Base-by-base conservation (phyloP, 2,329 filamentous ascomycete species). In the Grosmannia serpens region DNA sequence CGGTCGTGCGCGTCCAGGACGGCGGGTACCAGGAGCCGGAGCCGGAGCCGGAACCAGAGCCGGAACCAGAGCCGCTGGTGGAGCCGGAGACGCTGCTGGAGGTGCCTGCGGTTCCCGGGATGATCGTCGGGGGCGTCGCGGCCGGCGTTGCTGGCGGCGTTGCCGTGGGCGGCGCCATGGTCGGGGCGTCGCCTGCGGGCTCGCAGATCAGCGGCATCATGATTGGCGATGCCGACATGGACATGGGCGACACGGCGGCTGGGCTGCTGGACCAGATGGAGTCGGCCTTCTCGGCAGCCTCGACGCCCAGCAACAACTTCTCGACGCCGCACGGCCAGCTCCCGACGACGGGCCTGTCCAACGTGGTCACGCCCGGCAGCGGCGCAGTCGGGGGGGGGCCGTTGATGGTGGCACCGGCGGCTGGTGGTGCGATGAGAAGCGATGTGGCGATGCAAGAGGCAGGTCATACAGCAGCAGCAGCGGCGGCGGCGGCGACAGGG, bases 1-100 rank as follows among this genome's bases (percentile, higher is more conserved):
- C 81, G 27, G 78, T 92, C 9, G 78, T 82, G 44, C 85, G 89
- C 52, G 79, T 95, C 50, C 84, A 94, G 66, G 87, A 88, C 66
- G 91, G 90, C 54, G 90, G 90, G 2, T 84, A 79, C 62, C 81
- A 90, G 70, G 83, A 89, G 62, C 79, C 79, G 3, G 75, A 79
- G 63, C 75, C 69, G 20, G 65, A 67, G 31, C 65, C 63, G 15
- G 69, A 70, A 35, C 64, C 70, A 6, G 66, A 67, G 46, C 69
- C 69, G 3, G 65, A 68, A 26, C 67, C 70, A 17, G 67, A 65
- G n/a, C 62, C 63, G 15, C 60, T 59, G 15, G 57, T 65, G 68
- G 33, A 66, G 64, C 26, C 64, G 64, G 13, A 60, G 61, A 7
- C 31, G 57, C 52, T 46, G 20, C 51, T 57, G 13, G 59, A 58